Base-by-base conservation (phyloP, 2,329 filamentous ascomycete species). In the Paecilomyces sp. region DNA sequence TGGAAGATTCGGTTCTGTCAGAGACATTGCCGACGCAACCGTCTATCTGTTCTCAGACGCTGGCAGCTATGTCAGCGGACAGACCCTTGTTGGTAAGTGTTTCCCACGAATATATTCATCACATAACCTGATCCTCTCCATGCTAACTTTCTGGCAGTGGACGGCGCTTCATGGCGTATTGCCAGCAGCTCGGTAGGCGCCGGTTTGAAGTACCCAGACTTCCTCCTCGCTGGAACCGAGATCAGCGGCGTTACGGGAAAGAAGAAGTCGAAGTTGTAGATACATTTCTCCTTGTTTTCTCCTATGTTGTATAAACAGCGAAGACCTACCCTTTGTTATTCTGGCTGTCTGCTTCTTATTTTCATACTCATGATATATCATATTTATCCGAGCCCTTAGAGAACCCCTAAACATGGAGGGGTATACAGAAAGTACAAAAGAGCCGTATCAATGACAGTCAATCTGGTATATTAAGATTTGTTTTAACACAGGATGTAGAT, bases 11-110 rank as follows among this genome's bases (percentile, higher is more conserved):
- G 94, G 93, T 6, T 84, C 84, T 0, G 85, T 96, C 28, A 89
- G 88, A 64, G 93, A 99, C 70, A 92, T 99, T 68, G 89, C 92
- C 0, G 93, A 99, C 74, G 90, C 93, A 1, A 97, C 93, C 0
- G 85, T 97, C 0, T 99, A 87, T 68, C 74, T 97, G 58, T 94
- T 97, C 71, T 90, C 89, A 54, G 90, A 96, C 54, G 86, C 91
- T 0, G 93, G 88, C 0, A 91, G 88, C 71, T 96, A 90, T 73
- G 86, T 97, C 54, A 96, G 90, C 65, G 94, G 92, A 0, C 87
- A 91, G 65, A 84, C 86, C 2, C 76, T 97, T 36, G 89, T 96
- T 33, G 83, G 75, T 77, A 65, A 59, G 75, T 22, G 22, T 73
- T 47, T 18, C 5, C 41, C 41, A 18, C 3, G n/a, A n/a, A 47